Percentiles rank a stretch among this genome's conserved stretches.
phyloP scores from a whole-genome alignment of 2,329 filamentous ascomycete species.

The Colletotrichum sp. region DNA sequence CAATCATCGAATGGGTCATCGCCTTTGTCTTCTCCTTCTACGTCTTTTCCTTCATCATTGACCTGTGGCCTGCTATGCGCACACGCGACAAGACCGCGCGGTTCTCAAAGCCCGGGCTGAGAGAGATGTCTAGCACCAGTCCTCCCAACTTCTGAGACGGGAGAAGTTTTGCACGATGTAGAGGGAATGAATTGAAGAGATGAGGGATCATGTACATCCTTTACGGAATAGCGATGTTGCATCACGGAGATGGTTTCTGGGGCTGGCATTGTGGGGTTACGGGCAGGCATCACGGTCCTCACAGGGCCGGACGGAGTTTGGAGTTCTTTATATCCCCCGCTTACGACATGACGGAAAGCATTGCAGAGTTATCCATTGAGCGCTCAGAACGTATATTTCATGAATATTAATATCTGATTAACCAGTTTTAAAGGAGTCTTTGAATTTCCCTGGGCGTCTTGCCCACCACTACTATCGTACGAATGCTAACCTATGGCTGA shows the following conservation, averaged over 20 bases:
- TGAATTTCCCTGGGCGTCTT: background rate
- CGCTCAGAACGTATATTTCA: background rate
- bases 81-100: slow-evolving; percentile 48
- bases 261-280: background rate
- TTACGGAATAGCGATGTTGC: background rate
- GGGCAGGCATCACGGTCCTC: background rate
- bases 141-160: background rate
- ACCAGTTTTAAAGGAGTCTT: background rate
- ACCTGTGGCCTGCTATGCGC: slow-evolving; percentile 79
- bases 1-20: slow-evolving; percentile 80
- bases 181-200: background rate
- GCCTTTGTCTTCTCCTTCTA: slow-evolving; percentile 89
- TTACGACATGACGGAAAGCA: background rate
- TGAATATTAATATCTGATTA: background rate
- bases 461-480: background rate
- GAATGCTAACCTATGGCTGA: background rate
- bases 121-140: background rate
- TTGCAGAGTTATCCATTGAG: background rate
- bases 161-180: background rate
- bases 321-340: background rate
- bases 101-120: slow-evolving; percentile 15
- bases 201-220: background rate
- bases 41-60: slow-evolving; percentile 83
- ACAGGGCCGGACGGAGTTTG: slow-evolving; percentile 2
- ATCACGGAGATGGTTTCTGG: background rate